Base-by-base conservation (phyloP, 495 filamentous ascomycete species). In the Halenospora varia region DNA sequence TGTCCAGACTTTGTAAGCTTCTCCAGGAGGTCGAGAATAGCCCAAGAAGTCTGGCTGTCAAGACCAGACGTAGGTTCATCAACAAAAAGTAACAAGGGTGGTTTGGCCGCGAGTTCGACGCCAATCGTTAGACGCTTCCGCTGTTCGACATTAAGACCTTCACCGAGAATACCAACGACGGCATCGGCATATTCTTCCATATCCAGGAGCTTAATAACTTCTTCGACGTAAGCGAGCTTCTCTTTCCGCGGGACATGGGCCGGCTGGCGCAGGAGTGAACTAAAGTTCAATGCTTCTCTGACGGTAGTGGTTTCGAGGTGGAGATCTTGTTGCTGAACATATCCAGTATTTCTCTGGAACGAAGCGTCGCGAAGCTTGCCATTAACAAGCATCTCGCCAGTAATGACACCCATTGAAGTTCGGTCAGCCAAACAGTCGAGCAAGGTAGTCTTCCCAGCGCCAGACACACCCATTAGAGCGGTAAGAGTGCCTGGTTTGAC, bases 291-390 rank as follows among this genome's bases (percentile, higher is more conserved):
- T 2, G 76, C 67, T 67, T 89, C 92, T 48, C 91, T 82, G 44
- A 96, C 55, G 15, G 46, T 57, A 61, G 85, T 82, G 0, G 90
- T 94, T 70, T 94, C 89, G 69, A 96, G 92, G 66, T 94, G 90
- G 18, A 94, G 63, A 71, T 96, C 90, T 72, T 88, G 88, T 68
- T 96, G 90, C 68, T 93, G 83, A 62, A 87, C 89, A 71, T 88
- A 94, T 39, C 90, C 90, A 1, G 90, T 94, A 75, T 92, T 93
- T 42, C 92, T 86, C 66, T 92, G 89, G 79, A 95, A 96, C 0
- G 86, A 88, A n/a, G 78, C 76, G 72, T 15, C 74, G 72, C 6
- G 75, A 69, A 59, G 82, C 25, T 51, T 88, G 40, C 11, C 15
- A n/a, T 17, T 47, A 6, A 95, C 88, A 3, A 92, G 74, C 83